Base-by-base conservation (phyloP, 2,329 filamentous ascomycete species). In the Ophiostoma sp. region DNA sequence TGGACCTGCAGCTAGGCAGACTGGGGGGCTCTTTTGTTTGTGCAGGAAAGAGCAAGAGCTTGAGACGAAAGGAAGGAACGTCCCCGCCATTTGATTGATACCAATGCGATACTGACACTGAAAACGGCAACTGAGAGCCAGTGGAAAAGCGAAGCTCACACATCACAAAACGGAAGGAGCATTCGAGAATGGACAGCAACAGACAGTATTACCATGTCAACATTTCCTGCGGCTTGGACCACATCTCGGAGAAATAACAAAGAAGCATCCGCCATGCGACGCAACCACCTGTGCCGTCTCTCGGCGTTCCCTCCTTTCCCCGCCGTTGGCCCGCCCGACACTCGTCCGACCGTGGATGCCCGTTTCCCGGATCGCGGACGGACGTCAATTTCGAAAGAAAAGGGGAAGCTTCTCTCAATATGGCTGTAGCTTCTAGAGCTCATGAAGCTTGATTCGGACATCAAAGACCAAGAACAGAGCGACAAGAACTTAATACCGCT, bases 1-100 rank as follows among this genome's bases (percentile, higher is more conserved):
- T 42, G 39, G 39, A 66, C 39, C 39, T 66, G 63, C 63, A 66
- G 36, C 36, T 66, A 28, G 61, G 61, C 61, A 66, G 61, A 66
- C n/a, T 28, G n/a, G 28, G 33, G 42, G 63, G 39, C 63, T 48
- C 63, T 66, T 31, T 48, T 31, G 17, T 11, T 6, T 15, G n/a
- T 64, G 59, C 28, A 19, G 57, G 28, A 57, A 57, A 4, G 25
- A 61, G 50, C 50, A 28, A 15, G 55, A 64, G n/a, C n/a, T n/a
- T 22, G 33, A 39, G 33, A 39, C 33, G 19, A 25, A 59, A 33
- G 55, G 55, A 59, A 64, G n/a, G 33, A n/a, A 22, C 12, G 2
- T n/a, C 28, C 8, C 55, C 50, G 25, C 50, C 25, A 55, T 55
- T 50, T 50, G 17, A 3, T 45, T 45, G n/a, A n/a, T n/a, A n/a